Evolutionary conservation across 2,329 filamentous ascomycete genomes (phyloP).

Genomic region (Cladosporium colombiae): DNA sequence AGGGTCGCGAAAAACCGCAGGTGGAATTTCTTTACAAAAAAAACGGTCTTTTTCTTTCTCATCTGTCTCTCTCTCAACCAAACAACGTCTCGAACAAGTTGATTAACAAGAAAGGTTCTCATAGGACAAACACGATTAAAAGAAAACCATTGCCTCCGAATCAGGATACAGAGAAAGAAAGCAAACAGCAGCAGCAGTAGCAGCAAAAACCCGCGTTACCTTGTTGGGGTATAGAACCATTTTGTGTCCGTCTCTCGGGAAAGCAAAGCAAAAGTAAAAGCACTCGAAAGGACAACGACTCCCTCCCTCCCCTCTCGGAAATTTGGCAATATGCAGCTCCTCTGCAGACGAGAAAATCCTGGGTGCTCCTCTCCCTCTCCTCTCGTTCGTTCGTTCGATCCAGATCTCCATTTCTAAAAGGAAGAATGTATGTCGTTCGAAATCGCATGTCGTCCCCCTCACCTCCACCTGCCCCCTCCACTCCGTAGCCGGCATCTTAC

Average conservation of each 20-base stretch:
- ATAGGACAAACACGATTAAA: neutral
- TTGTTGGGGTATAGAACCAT: slow-evolving; percentile 8
- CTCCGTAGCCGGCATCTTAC: neutral
- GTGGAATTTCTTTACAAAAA: neutral
- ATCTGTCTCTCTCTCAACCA: too few relatives aligned
- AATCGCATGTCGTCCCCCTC: neutral
- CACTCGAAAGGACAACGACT: neutral
- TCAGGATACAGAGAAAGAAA: neutral
- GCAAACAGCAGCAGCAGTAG: neutral
- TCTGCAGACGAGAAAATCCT: neutral
- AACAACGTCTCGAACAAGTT: neutral
- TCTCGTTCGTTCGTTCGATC: neutral
- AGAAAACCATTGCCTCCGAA: neutral
- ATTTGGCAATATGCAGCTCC: neutral
- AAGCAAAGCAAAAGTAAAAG: neutral
- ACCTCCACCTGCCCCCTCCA: neutral
- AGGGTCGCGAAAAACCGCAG: too few relatives aligned
- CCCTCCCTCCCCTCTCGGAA: neutral
- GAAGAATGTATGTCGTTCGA: slow-evolving; percentile 1
- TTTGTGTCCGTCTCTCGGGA: neutral
- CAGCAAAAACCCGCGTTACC: slow-evolving; percentile 1
- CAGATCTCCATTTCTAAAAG: neutral
- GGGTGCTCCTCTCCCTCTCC: neutral
- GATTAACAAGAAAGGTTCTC: neutral
- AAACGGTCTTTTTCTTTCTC: neutral